phyloP scores from a whole-genome alignment of 768 basidiomycete species.

The Crassisporium funariophilum region DNA sequence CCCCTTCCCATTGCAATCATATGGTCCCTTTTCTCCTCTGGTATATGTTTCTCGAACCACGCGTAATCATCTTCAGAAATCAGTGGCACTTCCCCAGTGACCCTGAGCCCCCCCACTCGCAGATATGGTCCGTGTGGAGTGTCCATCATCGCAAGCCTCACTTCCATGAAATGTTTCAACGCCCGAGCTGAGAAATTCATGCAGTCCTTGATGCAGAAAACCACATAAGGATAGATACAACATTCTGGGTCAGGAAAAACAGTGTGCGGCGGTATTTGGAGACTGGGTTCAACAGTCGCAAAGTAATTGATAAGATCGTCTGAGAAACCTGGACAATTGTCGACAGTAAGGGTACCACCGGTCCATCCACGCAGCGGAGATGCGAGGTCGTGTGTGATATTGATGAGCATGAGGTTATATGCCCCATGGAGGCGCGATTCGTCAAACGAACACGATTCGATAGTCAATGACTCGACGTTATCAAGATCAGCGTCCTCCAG shows the following conservation, averaged over 20 bases:
- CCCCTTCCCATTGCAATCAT: too few relatives aligned
- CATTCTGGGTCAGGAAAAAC: background rate
- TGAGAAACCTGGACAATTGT: background rate
- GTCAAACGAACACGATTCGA: too few relatives aligned
- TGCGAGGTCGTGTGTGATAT: background rate
- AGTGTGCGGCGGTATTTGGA: too few relatives aligned
- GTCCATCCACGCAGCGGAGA: too few relatives aligned
- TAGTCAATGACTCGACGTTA: too few relatives aligned
- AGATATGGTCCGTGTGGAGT: background rate
- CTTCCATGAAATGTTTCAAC: background rate
- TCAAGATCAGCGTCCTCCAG: too few relatives aligned
- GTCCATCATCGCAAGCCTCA: background rate
- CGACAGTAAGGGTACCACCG: background rate
- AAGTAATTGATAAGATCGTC: background rate
- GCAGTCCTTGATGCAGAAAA: background rate
- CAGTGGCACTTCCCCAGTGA: background rate
- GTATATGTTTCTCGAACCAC: too few relatives aligned
- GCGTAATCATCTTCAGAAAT: background rate
- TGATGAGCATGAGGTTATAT: too few relatives aligned
- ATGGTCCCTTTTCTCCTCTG: too few relatives aligned
- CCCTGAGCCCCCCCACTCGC: background rate
- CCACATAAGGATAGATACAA: too few relatives aligned
- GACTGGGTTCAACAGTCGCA: background rate
- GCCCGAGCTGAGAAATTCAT: background rate
- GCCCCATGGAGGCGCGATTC: too few relatives aligned